Conservation (phyloP, 2,329 filamentous ascomycete species). For the Talaromyces verruculosus region DNA sequence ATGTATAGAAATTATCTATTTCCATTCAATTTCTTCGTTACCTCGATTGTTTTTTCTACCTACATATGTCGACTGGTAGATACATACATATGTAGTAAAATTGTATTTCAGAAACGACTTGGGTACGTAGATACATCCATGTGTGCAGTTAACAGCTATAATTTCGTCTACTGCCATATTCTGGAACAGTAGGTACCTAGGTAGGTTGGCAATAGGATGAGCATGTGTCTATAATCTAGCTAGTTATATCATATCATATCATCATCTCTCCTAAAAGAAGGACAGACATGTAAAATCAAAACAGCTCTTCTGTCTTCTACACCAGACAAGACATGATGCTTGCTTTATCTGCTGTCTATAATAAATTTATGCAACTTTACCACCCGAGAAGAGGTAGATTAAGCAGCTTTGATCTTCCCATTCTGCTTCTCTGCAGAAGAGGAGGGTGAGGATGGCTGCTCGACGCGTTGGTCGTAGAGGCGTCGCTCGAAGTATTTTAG, state of each 20-base stretch:
- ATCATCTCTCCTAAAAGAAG: neutral
- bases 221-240: neutral
- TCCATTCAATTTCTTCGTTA: neutral
- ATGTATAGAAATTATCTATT: neutral
- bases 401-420: constrained; percentile 40
- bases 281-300: neutral
- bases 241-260: neutral
- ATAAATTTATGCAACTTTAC: neutral
- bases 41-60: too few relatives aligned
- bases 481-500: constrained; percentile 75
- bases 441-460: neutral
- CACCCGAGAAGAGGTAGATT: neutral
- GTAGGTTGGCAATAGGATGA: neutral
- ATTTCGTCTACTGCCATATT: too few relatives aligned
- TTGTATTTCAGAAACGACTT: too few relatives aligned
- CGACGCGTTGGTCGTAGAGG: constrained; percentile 51
- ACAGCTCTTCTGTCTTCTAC: neutral
- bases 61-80: too few relatives aligned
- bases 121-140: too few relatives aligned
- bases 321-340: neutral
- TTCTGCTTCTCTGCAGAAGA: neutral
- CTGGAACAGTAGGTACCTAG: too few relatives aligned
- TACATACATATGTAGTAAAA: too few relatives aligned
- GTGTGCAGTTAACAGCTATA: too few relatives aligned
- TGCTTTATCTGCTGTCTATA: neutral